Evolutionary conservation across 306 rosid genomes (phyloP).

Genomic region (Sicyos edulis): DNA sequence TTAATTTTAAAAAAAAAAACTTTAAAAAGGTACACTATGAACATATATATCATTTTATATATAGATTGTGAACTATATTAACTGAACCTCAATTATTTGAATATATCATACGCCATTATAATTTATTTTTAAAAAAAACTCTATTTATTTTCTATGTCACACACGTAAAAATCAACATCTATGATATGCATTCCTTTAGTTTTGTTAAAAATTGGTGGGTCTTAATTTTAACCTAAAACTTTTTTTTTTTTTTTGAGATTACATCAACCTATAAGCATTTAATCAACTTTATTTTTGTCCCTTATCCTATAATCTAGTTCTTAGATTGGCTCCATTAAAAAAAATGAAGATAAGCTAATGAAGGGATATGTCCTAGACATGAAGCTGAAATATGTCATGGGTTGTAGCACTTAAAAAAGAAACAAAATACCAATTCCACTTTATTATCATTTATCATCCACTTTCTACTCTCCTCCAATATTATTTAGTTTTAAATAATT

Average conservation of each 20-base stretch:
- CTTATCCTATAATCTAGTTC: not conserved
- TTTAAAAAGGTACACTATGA: not conserved
- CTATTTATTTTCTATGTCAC: not conserved
- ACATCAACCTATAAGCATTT: no score
- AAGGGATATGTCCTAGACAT: not conserved
- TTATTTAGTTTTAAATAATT: not conserved
- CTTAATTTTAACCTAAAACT: not conserved
- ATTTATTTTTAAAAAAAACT: no score
- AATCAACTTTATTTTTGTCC: not conserved
- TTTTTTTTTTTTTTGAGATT: no score
- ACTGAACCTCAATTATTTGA: not conserved
- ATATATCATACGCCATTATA: no score
- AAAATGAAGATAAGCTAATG: not conserved
- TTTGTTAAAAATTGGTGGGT: not conserved
- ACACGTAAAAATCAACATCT: not conserved
- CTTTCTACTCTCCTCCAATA: not conserved
- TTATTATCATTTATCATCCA: conserved; percentile 11
- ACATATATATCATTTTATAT: no score
- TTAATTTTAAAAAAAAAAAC: no score
- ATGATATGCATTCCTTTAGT: not conserved
- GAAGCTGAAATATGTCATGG: not conserved
- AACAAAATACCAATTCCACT: not conserved
- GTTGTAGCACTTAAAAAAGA: not conserved
- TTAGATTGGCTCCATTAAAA: not conserved
- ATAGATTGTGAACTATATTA: not conserved